Evolutionary conservation across 768 basidiomycete genomes (phyloP).

Genomic region (Lepiota brunneoincarnata): DNA sequence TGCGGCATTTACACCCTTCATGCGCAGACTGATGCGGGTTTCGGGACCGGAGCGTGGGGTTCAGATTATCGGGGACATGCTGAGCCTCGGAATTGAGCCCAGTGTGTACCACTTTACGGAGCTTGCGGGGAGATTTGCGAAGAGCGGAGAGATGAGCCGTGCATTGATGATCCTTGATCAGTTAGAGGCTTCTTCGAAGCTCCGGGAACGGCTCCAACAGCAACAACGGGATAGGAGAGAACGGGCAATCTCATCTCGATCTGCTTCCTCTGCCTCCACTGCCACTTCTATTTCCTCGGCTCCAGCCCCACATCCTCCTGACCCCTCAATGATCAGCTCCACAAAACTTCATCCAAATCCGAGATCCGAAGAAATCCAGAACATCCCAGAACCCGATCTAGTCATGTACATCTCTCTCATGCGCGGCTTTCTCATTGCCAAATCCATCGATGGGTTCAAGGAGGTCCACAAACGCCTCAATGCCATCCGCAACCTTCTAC

Average conservation of each 20-base stretch:
- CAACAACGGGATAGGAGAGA: neutral
- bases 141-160: constrained; percentile 27
- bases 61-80: constrained; percentile 52
- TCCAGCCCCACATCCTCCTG: neutral
- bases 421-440: constrained; percentile 31
- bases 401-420: constrained; percentile 36
- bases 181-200: constrained; percentile 27
- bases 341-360: neutral
- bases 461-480: constrained; percentile 25
- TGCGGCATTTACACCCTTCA: constrained; percentile 52
- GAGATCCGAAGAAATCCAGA: neutral
- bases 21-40: constrained; percentile 34
- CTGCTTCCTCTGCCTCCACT: neutral
- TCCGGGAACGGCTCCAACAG: neutral
- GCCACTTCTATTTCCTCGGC: no score
- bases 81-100: constrained; percentile 41
- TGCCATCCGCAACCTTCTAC: constrained; percentile 19
- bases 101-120: constrained; percentile 47
- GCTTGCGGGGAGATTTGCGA: constrained; percentile 44
- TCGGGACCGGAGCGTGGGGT: constrained; percentile 31
- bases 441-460: constrained; percentile 25
- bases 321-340: neutral
- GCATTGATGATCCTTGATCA: constrained; percentile 41
- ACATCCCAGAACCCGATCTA: constrained; percentile 21
- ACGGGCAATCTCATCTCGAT: neutral